Base-by-base conservation (phyloP, 805 yeast species). In the Zygosaccharomyces rouxii region DNA sequence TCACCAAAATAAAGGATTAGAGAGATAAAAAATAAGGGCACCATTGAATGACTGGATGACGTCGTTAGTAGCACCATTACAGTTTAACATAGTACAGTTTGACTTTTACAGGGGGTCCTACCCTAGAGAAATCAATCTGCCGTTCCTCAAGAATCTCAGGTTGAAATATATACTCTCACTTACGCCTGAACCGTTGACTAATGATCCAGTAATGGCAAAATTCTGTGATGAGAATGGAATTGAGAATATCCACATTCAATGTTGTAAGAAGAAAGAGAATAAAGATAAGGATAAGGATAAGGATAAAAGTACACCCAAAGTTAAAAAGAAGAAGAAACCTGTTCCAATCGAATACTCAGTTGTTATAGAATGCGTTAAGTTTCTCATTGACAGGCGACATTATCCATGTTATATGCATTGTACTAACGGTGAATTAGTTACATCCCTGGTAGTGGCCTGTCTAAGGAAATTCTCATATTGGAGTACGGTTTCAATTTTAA, bases 391-490 rank as follows among this genome's bases (percentile, higher is more conserved):
- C 59, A 70, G 73, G 21, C 75, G 76, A 16, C 70, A 74, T 54
- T 78, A 83, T 9, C 96, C 97, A 0, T 71, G 85, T 1, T 90
- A 86, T 62, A 64, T 92, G 4, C 97, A 92, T 66, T 92, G 98
- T 65, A 70, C 83, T 22, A 90, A 89, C 61, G 98, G 97, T 0
- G 89, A 95, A 7, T 89, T 88, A 54, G 84, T 87, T 2, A 87
- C 96, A 0, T 80, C 92, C 21, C 71, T 94, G 40, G 80, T 88
- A 1, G 77, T 92, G 21, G 98, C 97, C 3, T 89, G 97, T 63
- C 69, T 89, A 33, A 69, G 99, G 30, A 86, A 86, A 56, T 69
- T 86, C 16, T 85, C 88, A 22, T 80, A 84, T 56, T 94, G 99
- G 99, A 83, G 94, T 7, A 78, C 86, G 5, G 87, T 89, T 2